A percentile compares a stretch with the other conserved stretches of the same genome.
Evolutionary conservation across 345 rosid genomes (phyloP).

Genomic region (Noccaea bulbosa): DNA sequence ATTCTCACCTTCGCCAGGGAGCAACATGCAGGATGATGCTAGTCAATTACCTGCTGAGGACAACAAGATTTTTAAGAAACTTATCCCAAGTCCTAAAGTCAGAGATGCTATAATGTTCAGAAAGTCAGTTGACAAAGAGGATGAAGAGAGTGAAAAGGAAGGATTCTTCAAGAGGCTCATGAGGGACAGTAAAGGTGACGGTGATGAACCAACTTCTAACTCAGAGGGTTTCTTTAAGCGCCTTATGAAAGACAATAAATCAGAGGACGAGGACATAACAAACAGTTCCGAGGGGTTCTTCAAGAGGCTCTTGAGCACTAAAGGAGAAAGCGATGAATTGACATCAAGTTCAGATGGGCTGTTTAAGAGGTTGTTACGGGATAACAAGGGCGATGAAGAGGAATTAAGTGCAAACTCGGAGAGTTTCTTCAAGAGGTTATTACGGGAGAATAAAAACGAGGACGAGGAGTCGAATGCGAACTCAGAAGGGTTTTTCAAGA

Average conservation of each 20-base stretch:
- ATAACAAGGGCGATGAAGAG: constrained; percentile 71
- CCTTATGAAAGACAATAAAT: constrained; percentile 70
- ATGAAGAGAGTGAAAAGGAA: constrained; percentile 85
- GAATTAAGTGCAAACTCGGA: constrained; percentile 61
- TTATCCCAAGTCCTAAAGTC: constrained; percentile 91
- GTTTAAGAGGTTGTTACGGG: constrained; percentile 73
- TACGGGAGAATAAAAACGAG: constrained; percentile 67
- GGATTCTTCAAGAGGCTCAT: constrained; percentile 95
- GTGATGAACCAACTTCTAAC: constrained; percentile 71
- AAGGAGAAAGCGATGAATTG: constrained; percentile 68
- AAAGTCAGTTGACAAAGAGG: constrained; percentile 92
- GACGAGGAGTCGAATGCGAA: constrained; percentile 65
- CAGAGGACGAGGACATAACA: constrained; percentile 69
- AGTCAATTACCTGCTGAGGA: constrained; percentile 73
- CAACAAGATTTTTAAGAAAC: constrained; percentile 82
- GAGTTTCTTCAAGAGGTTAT: constrained; percentile 62
- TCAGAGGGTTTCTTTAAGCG: constrained; percentile 83
- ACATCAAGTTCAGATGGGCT: constrained; percentile 70
- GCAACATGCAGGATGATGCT: constrained; percentile 65
- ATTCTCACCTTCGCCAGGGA: constrained; percentile 68
- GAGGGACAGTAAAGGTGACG: constrained; percentile 79
- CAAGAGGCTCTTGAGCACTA: constrained; percentile 66
- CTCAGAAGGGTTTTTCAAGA: constrained; percentile 83
- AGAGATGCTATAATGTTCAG: constrained; percentile 94
- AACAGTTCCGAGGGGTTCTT: constrained; percentile 78